Conservation (phyloP, 1,139 yeast species). For the Lodderomyces jiufengensis region DNA sequence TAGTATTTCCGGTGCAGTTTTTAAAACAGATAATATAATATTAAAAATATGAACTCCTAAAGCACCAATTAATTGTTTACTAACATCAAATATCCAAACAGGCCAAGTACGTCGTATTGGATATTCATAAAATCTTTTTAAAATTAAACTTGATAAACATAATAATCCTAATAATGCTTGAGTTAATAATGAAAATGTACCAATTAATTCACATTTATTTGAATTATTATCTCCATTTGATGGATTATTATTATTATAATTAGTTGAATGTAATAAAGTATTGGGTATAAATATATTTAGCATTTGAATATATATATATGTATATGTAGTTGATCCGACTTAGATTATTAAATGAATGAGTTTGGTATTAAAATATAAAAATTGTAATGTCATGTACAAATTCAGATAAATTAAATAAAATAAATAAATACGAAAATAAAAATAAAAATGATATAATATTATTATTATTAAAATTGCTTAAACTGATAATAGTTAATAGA, state of each 20-base stretch:
- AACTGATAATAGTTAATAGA: too few relatives aligned
- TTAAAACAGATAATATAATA: constrained; percentile 63
- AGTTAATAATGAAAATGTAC: constrained; percentile 66
- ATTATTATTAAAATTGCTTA: too few relatives aligned
- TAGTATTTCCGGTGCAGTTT: constrained; percentile 20
- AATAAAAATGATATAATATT: too few relatives aligned
- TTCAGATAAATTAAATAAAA: too few relatives aligned
- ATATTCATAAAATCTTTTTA: constrained; percentile 73
- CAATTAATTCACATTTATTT: constrained; percentile 64
- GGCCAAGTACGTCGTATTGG: constrained; percentile 82
- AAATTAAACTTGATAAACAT: constrained; percentile 68
- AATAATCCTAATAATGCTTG: constrained; percentile 69
- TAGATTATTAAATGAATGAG: constrained; percentile 3
- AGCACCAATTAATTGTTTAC: constrained; percentile 86
- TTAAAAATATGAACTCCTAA: constrained; percentile 79
- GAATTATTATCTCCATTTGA: constrained; percentile 16
- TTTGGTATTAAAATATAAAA: too few relatives aligned
- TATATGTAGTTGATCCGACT: too few relatives aligned
- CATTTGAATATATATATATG: neutral
- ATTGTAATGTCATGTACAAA: too few relatives aligned
- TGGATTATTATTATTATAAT: neutral
- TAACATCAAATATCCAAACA: constrained; percentile 86
- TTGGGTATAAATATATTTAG: neutral
- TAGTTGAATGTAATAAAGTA: neutral
- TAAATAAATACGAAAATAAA: too few relatives aligned